A percentile compares a stretch with the other conserved stretches of the same genome.
Evolutionary conservation across 768 basidiomycete species (phyloP).

Genomic region (Lyophyllum semitale): DNA sequence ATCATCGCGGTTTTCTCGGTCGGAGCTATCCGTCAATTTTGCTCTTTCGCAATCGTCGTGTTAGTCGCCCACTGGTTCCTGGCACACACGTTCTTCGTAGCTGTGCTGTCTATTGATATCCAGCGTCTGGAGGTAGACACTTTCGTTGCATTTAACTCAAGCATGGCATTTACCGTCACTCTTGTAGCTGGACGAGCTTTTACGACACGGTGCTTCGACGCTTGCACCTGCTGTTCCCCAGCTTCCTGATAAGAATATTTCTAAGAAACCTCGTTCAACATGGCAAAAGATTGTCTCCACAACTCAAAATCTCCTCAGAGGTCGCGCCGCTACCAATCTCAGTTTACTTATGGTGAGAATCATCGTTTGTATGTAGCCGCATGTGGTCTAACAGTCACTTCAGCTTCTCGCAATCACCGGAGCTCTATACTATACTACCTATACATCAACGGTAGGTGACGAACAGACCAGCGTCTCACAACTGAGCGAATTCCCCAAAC

Average conservation of each 20-base stretch:
- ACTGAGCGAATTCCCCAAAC: constrained; percentile 33
- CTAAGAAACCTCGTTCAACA: constrained; percentile 43
- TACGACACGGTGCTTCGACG: constrained; percentile 65
- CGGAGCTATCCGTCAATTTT: constrained; percentile 89
- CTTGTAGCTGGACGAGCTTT: constrained; percentile 77
- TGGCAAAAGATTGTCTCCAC: constrained; percentile 43
- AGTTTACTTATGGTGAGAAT: constrained; percentile 72
- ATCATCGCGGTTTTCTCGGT: constrained; percentile 72
- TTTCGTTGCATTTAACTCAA: not conserved
- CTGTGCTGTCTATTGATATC: constrained; percentile 93
- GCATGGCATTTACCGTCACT: constrained; percentile 9
- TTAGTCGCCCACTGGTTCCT: constrained; percentile 97
- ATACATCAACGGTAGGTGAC: constrained; percentile 38
- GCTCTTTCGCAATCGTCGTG: constrained; percentile 90
- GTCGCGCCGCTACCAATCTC: constrained; percentile 75
- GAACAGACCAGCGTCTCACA: constrained; percentile 29
- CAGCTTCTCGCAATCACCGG: constrained; percentile 79
- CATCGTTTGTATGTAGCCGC: constrained; percentile 6
- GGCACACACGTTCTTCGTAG: constrained; percentile 93
- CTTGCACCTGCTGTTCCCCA: constrained; percentile 45
- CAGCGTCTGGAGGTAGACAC: constrained; percentile 80
- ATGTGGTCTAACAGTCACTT: not conserved
- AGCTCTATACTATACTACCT: constrained; percentile 75
- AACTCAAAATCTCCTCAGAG: constrained; percentile 53
- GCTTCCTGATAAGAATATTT: constrained; percentile 25